Evolutionary conservation across 129 eudicot species (phyloP), one percentile per base, ranked within the genome.

Genomic region (Logfia minima): DNA sequence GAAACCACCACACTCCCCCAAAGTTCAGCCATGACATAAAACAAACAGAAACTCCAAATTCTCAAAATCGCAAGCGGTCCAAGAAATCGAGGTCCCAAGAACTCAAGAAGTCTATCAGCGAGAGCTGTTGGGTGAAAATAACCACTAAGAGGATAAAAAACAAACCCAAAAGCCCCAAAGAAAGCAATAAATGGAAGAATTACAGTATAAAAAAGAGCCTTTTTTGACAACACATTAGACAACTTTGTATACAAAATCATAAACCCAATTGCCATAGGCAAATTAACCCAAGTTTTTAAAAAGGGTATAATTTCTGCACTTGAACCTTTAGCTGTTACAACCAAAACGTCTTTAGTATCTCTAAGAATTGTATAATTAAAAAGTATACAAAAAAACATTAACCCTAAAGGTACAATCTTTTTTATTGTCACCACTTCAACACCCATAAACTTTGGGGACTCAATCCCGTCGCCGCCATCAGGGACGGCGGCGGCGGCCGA

Each of bases 1-100:
- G 99, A 95, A 79, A 95, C 84, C 45, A 95, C 99, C 72, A 95
- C 99, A 88, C 99, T 95, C 10, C 99, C 99, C 99, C 99, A 95
- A 63, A 95, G 96, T 82, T 95, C 99, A 79, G 99, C 99, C 99
- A 95, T 95, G 58, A 95, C 99, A 90, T 95, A 95, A 56, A 95
- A 92, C 96, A 92, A 86, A 82, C 99, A 95, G 70, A 95, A 95
- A 67, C 99, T 95, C 99, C 99, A 95, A 17, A 95, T 95, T 92
- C 99, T 92, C 75, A 95, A n/a, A 80, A 95, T 95, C 4, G 99
- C 97, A 73, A 95, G 92, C 22, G 99, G 99, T 3, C 99, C 96
- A 7, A 95, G 92, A 77, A 95, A 95, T 75, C 99, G 87, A 60
- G 99, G 96, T 39, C 99, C 99, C 72, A 95, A 86, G 24, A 79